phyloP scores from a whole-genome alignment of 75 land plant species.

The Azolla pinnata region DNA sequence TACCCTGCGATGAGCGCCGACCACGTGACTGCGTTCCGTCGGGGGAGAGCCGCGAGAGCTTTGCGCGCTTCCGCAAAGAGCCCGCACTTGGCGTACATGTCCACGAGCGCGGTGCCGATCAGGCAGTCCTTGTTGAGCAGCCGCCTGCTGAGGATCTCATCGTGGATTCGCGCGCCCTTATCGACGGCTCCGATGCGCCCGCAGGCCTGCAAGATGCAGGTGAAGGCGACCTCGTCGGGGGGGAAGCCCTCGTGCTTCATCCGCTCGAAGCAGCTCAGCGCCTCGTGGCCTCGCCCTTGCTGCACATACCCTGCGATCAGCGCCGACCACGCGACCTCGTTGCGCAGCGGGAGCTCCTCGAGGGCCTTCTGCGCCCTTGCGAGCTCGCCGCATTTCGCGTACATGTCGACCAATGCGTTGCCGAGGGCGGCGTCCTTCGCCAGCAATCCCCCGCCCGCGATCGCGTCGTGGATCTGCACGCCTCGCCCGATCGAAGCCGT shows the following conservation, averaged over 20 bases:
- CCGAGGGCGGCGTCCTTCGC: not conserved
- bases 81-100: slow-evolving; percentile 8
- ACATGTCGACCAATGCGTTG: slow-evolving; percentile 10
- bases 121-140: not conserved
- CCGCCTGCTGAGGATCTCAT: not conserved
- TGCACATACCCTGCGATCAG: slow-evolving; percentile 11
- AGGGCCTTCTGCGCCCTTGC: slow-evolving; percentile 8
- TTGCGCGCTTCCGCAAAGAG: slow-evolving; percentile 8
- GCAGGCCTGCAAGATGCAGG: slow-evolving; percentile 10
- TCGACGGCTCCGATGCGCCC: not conserved
- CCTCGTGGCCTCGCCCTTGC: slow-evolving; percentile 2
- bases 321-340: slow-evolving; percentile 12
- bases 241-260: slow-evolving; percentile 8
- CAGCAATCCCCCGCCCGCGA: not conserved
- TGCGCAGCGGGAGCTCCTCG: slow-evolving; percentile 1
- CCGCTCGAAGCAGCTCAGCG: slow-evolving; percentile 4
- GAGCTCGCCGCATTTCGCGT: slow-evolving; percentile 6
- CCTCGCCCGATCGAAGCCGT: slow-evolving; percentile 13
- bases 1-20: slow-evolving; percentile 17
- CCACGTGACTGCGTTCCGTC: slow-evolving; percentile 15
- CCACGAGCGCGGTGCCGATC: not conserved
- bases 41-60: slow-evolving; percentile 1
- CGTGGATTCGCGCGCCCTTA: not conserved
- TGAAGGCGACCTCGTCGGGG: slow-evolving; percentile 8
- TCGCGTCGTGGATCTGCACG: slow-evolving; percentile 8